Conservation (phyloP, 1,284 basidiomycete genomes). For the Moniliophthora roreri region DNA sequence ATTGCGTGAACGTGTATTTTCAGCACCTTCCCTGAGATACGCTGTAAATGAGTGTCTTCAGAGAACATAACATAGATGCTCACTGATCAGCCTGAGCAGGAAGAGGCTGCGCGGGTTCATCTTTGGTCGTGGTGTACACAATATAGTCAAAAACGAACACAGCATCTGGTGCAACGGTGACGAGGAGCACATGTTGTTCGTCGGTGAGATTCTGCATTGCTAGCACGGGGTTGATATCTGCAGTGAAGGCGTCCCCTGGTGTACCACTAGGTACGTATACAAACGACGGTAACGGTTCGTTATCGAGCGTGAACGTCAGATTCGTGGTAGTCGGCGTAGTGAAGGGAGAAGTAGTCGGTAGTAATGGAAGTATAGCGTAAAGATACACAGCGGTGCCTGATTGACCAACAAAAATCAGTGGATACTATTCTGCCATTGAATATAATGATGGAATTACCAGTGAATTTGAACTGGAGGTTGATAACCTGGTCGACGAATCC, state of each 20-base stretch:
- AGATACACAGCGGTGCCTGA: conserved; percentile 36
- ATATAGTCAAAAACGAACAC: conserved; percentile 51
- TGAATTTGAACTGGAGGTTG: conserved; percentile 47
- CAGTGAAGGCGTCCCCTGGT: conserved; percentile 22
- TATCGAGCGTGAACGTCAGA: conserved; percentile 32
- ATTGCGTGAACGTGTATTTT: conserved; percentile 27
- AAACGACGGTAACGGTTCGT: conserved; percentile 12
- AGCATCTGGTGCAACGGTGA: conserved; percentile 44
- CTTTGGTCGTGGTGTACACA: conserved; percentile 35
- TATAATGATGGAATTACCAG: conserved; percentile 33
- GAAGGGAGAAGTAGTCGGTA: conserved; percentile 10
- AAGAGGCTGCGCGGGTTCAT: conserved; percentile 9
- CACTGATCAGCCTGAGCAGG: background rate
- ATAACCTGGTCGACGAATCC: conserved; percentile 37
- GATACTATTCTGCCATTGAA: background rate
- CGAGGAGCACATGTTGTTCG: conserved; percentile 39
- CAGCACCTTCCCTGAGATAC: conserved; percentile 20
- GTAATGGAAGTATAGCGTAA: conserved; percentile 33
- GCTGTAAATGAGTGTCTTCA: background rate
- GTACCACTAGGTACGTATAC: background rate
- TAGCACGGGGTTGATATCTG: conserved; percentile 34
- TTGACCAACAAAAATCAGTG: conserved; percentile 13
- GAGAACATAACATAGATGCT: background rate
- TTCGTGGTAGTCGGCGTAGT: conserved; percentile 28
- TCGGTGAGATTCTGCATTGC: conserved; percentile 34